Percentiles rank a stretch among this genome's conserved stretches.
Conservation (phyloP, 1,284 basidiomycete genomes). For the Boletus smithii region DNA sequence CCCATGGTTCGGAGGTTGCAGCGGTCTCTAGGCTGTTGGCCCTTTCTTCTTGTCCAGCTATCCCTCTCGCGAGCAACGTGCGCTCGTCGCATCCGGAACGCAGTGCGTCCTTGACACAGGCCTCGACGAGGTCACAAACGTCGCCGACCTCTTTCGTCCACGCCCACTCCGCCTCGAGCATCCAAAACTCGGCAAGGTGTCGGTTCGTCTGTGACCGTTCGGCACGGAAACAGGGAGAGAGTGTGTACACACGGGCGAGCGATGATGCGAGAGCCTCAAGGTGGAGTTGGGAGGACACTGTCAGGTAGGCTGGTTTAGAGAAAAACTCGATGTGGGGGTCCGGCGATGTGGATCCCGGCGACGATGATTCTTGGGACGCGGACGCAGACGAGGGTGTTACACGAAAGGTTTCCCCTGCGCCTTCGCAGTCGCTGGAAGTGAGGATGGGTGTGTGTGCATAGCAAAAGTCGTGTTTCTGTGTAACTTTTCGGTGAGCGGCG, state of each 20-base stretch:
- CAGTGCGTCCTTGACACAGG: constrained; percentile 51
- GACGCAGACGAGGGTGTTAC: constrained; percentile 42
- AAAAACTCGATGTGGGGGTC: constrained; percentile 54
- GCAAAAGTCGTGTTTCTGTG: constrained; percentile 71
- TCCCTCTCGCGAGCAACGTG: constrained; percentile 40
- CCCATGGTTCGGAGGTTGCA: constrained; percentile 48
- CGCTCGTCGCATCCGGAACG: constrained; percentile 30
- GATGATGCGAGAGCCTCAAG: constrained; percentile 84
- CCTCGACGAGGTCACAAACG: constrained; percentile 74
- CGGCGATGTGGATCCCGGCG: constrained; percentile 4
- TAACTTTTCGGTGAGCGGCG: constrained; percentile 2
- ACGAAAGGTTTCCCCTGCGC: constrained; percentile 92
- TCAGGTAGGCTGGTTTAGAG: constrained; percentile 76
- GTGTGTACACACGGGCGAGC: constrained; percentile 82
- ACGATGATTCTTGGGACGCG: constrained; percentile 5
- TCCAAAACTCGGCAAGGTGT: constrained; percentile 98
- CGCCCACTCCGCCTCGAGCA: constrained; percentile 93
- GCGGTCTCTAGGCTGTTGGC: constrained; percentile 33
- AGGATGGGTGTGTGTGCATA: constrained; percentile 85
- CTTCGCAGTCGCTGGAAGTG: constrained; percentile 93
- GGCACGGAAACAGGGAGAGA: constrained; percentile 91
- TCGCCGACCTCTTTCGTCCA: constrained; percentile 51
- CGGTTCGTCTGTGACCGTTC: constrained; percentile 85
- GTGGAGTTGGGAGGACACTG: constrained; percentile 94
- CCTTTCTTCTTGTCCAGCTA: constrained; percentile 25